Evolutionary conservation across 257 asterid species (phyloP).

Genomic region (Cordia subcordata): DNA sequence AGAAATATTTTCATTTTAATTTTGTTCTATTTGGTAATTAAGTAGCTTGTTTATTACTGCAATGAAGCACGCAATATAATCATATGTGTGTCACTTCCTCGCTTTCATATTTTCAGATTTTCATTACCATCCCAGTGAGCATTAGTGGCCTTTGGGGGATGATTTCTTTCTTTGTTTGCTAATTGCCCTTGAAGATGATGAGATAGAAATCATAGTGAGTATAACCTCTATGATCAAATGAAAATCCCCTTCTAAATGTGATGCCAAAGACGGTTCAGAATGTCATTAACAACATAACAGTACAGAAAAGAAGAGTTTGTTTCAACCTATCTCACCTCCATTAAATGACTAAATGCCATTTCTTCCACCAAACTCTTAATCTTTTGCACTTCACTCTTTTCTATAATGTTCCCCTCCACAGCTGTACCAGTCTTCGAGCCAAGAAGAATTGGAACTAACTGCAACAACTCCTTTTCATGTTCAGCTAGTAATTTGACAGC

Average conservation of each 20-base stretch:
- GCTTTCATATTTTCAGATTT: too few relatives aligned
- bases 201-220: not conserved
- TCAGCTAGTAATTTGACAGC: constrained; percentile 71
- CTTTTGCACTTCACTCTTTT: constrained; percentile 29
- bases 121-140: not conserved
- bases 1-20: too few relatives aligned
- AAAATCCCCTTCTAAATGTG: too few relatives aligned
- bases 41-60: too few relatives aligned
- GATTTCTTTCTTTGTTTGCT: too few relatives aligned
- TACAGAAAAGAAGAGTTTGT: not conserved
- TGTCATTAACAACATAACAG: too few relatives aligned
- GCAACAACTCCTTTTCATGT: constrained; percentile 54
- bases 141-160: not conserved
- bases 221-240: too few relatives aligned
- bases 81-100: too few relatives aligned
- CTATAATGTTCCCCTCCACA: constrained; percentile 38
- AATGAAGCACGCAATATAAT: too few relatives aligned
- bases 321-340: constrained; percentile 64
- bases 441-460: constrained; percentile 58
- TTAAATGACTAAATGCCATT: constrained; percentile 80
- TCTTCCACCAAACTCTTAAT: constrained; percentile 57
- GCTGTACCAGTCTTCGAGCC: constrained; percentile 43
- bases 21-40: too few relatives aligned
- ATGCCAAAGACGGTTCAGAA: too few relatives aligned
- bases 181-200: not conserved